These are phyloP conservation scores for Pinus taeda DNA, from an alignment of 75 land plant genomes.

Conservation along the genomic window DNA sequence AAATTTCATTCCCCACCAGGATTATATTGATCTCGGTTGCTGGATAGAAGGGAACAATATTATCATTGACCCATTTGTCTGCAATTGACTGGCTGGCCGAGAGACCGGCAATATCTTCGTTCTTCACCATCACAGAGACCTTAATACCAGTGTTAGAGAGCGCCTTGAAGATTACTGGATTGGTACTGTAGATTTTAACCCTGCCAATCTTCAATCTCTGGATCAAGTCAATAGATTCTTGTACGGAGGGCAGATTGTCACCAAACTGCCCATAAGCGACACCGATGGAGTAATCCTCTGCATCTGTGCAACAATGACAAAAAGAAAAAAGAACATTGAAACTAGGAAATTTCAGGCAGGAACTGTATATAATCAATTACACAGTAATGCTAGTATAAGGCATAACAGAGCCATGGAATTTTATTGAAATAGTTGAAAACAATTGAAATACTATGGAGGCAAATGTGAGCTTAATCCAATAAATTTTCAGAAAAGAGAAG, in stretches of 20 bases:
- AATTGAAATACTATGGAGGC: no score
- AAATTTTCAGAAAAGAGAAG: no score
- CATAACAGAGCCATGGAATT: no score
- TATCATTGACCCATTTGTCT: constrained; percentile 56
- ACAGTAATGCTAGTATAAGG: no score
- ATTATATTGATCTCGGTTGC: constrained; percentile 52
- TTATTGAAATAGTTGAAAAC: no score
- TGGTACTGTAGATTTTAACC: constrained; percentile 77
- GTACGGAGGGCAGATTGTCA: constrained; percentile 63
- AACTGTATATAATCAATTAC: no score
- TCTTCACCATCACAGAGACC: constrained; percentile 66
- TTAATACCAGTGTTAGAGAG: constrained; percentile 42
- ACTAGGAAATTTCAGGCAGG: no score
- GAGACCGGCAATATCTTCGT: constrained; percentile 47
- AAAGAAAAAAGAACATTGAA: no score
- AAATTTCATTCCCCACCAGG: constrained; percentile 82
- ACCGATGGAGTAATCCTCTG: constrained; percentile 34
- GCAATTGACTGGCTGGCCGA: constrained; percentile 35
- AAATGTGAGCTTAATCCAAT: no score
- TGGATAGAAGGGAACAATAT: constrained; percentile 60
- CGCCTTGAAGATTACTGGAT: constrained; percentile 56
- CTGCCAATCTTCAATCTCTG: constrained; percentile 33
- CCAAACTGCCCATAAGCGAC: constrained; percentile 70
- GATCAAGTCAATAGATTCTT: constrained; percentile 46
- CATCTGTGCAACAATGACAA: constrained; percentile 17